These are phyloP conservation scores for Mycena pura DNA, from an alignment of 768 basidiomycete species.

Conservation along the genomic window DNA sequence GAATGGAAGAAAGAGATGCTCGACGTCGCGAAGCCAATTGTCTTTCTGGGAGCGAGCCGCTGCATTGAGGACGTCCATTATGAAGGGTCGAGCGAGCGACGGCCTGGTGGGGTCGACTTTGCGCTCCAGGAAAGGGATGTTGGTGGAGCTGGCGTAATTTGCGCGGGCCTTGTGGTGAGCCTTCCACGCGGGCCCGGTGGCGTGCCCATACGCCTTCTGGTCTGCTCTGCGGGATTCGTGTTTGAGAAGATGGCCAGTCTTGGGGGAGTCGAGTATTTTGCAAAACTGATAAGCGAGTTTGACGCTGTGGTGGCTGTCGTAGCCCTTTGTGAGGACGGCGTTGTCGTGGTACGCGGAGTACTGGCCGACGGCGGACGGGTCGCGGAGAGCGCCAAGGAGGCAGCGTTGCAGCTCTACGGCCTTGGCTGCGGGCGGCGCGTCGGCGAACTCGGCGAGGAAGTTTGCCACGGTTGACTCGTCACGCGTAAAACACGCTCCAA, in stretches of 20 bases:
- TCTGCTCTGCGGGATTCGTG: constrained; percentile 40
- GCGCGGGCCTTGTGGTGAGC: not conserved
- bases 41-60: constrained; percentile 24
- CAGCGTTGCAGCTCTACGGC: constrained; percentile 52
- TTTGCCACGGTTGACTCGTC: constrained; percentile 51
- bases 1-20: constrained; percentile 29
- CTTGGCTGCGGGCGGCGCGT: constrained; percentile 30
- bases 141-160: not conserved
- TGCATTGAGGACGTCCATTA: constrained; percentile 37
- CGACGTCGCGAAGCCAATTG: constrained; percentile 24
- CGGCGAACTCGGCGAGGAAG: constrained; percentile 43
- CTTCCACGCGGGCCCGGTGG: constrained; percentile 32
- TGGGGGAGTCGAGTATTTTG: constrained; percentile 63
- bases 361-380: constrained; percentile 54
- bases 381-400: constrained; percentile 56
- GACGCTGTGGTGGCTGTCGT: constrained; percentile 52
- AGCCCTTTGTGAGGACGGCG: constrained; percentile 60
- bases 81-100: constrained; percentile 28
- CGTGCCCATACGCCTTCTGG: constrained; percentile 24
- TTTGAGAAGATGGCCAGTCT: constrained; percentile 60
- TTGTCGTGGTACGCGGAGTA: constrained; percentile 66
- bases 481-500: constrained; percentile 49
- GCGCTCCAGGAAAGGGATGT: constrained; percentile 21
- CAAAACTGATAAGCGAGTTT: constrained; percentile 65
- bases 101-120: constrained; percentile 10